Evolutionary conservation across 139 green algal genomes (phyloP).

Genomic region (Microglena sp.): DNA sequence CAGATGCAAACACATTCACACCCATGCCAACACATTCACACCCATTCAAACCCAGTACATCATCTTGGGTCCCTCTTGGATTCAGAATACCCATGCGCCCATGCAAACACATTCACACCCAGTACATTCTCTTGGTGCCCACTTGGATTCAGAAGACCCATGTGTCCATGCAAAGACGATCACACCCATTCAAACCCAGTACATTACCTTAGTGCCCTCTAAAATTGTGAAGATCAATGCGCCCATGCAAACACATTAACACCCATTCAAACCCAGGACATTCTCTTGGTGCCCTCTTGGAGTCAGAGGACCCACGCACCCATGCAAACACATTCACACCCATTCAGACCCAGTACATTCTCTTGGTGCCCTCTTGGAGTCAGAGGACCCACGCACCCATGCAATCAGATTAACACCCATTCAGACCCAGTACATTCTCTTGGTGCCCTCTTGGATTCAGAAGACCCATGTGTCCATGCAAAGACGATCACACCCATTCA

Average conservation of each 20-base stretch:
- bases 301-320: background rate
- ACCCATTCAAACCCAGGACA: slow-evolving; percentile 5
- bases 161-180: background rate
- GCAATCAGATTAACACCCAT: background rate
- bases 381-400: slow-evolving; percentile 3
- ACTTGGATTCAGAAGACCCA: background rate
- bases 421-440: too few species aligned
- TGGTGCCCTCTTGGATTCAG: too few species aligned
- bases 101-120: background rate
- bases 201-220: too few species aligned
- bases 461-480: too few species aligned
- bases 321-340: background rate
- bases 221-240: too few species aligned
- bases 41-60: background rate
- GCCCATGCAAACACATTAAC: slow-evolving; percentile 81
- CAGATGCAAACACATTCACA: background rate
- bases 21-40: background rate
- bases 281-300: background rate
- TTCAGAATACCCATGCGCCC: background rate
- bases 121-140: background rate
- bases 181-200: background rate
- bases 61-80: background rate
- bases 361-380: background rate
- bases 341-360: background rate
- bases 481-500: background rate